Evolutionary conservation across 331 rosid species (phyloP), one percentile per base, ranked within the genome.

Genomic region (Arachis monticola): DNA sequence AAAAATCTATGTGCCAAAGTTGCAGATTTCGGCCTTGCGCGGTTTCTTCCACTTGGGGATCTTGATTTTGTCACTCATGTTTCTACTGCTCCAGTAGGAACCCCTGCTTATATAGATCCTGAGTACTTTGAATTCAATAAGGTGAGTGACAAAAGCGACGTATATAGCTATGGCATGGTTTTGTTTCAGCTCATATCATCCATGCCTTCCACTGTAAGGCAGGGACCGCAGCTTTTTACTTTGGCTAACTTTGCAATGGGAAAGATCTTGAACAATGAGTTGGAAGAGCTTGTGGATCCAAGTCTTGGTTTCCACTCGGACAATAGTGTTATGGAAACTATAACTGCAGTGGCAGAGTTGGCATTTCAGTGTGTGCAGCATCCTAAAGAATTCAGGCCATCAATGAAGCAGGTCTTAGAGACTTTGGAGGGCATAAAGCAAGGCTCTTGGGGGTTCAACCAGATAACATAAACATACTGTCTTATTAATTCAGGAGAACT

Each of bases 81-180:
- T 40, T 81, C 92, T 10, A 91, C 97, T 14, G 77, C 82, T 59
- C 89, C 94, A 40, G 90, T 85, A 51, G 97, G 97, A 41, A 91
- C 97, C 79, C 90, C 75, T 0, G 93, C 87, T 32, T 91, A 91
- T 10, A 80, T 91, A 2, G 97, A 88, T 75, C 93, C 97, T 0
- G 91, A 91, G 11, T 87, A 89, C 58, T 83, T 44, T 5, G 72
- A 77, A 57, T 84, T 89, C 60, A 80, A 87, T 51, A 91, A 81
- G 73, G 88, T 89, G 0, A 87, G 91, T 32, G 76, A 75, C 8
- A 91, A 83, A 69, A 91, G 95, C 59, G 97, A 91, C 42, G 95
- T 91, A 1, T 91, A 76, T 55, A 89, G 97, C 82, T 89, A 87
- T 30, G 97, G 97, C 0, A 92, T 91, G 44, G 87, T 91, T 3